phyloP scores from a whole-genome alignment of 1,284 basidiomycete species.

The Pisolithus thermaeus region DNA sequence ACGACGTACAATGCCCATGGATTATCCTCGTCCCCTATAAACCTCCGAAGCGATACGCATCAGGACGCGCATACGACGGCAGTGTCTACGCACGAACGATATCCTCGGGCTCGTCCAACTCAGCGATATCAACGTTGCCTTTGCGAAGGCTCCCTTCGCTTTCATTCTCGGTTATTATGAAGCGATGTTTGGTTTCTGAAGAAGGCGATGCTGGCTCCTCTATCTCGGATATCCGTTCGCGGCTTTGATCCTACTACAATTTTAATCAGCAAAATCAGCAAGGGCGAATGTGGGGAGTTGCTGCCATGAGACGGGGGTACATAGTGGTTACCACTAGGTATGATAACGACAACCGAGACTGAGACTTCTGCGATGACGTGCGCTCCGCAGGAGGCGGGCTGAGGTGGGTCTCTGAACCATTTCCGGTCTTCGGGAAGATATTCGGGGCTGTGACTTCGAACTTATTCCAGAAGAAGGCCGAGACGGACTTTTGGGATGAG shows the following conservation, averaged over 20 bases:
- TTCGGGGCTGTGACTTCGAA: slow-evolving; percentile 2
- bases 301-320: slow-evolving; percentile 18
- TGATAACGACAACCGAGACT: slow-evolving; percentile 7
- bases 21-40: slow-evolving; percentile 17
- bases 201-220: not conserved
- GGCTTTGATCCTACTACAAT: slow-evolving; percentile 18
- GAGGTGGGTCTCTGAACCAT: not conserved
- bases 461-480: not conserved
- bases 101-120: slow-evolving; percentile 3
- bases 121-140: not conserved
- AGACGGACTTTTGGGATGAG: not conserved
- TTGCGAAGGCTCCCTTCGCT: not conserved
- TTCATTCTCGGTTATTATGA: slow-evolving; percentile 3
- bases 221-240: not conserved
- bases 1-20: slow-evolving; percentile 18
- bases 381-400: slow-evolving; percentile 7
- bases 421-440: slow-evolving; percentile 9
- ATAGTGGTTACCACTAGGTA: slow-evolving; percentile 14
- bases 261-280: slow-evolving; percentile 22
- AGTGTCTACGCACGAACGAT: slow-evolving; percentile 13
- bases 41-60: too few species aligned
- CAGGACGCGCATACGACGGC: slow-evolving; percentile 11
- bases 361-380: not conserved
- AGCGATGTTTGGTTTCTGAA: not conserved
- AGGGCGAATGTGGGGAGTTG: slow-evolving; percentile 12